Evolutionary conservation across 2,329 filamentous ascomycete species (phyloP).

Genomic region (Paraphoma sp.): DNA sequence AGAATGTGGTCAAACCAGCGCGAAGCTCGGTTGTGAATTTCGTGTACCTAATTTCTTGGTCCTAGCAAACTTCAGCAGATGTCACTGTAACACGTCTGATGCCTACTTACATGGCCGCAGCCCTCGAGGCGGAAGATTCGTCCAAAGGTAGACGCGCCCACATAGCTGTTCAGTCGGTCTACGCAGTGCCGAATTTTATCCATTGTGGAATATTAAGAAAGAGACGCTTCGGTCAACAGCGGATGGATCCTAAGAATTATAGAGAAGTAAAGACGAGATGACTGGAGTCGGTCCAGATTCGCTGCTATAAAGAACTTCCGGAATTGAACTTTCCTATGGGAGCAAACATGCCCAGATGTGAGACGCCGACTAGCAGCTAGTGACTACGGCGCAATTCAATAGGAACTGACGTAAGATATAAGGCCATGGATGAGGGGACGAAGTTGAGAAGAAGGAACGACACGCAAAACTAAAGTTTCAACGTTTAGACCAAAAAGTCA

Average conservation of each 20-base stretch:
- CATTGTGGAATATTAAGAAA: slow-evolving; percentile 24
- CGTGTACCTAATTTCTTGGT: slow-evolving; percentile 74
- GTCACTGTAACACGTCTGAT: neutral
- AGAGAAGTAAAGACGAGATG: neutral
- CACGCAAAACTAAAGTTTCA: slow-evolving; percentile 12
- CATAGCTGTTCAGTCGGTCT: slow-evolving; percentile 29
- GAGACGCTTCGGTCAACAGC: neutral
- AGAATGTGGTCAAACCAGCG: slow-evolving; percentile 76
- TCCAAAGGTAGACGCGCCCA: slow-evolving; percentile 46
- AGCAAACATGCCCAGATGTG: slow-evolving; percentile 12
- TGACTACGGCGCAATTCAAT: slow-evolving; percentile 5
- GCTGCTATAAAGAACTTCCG: neutral
- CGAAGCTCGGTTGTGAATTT: slow-evolving; percentile 83
- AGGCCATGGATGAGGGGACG: slow-evolving; percentile 16
- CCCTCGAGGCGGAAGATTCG: slow-evolving; percentile 76
- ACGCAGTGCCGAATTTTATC: slow-evolving; percentile 21
- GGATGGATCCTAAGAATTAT: neutral
- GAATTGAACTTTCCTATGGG: slow-evolving; percentile 10
- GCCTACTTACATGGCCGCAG: slow-evolving; percentile 74
- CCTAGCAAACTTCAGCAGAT: slow-evolving; percentile 51
- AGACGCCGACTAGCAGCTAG: slow-evolving; percentile 6
- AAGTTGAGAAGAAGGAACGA: slow-evolving; percentile 10
- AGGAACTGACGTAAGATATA: slow-evolving; percentile 7
- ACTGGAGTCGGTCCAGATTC: neutral
- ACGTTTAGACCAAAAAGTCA: neutral